Percentiles rank a stretch among this genome's conserved stretches.
Evolutionary conservation across 116 monocot species (phyloP).

Genomic region (Zostera marina): DNA sequence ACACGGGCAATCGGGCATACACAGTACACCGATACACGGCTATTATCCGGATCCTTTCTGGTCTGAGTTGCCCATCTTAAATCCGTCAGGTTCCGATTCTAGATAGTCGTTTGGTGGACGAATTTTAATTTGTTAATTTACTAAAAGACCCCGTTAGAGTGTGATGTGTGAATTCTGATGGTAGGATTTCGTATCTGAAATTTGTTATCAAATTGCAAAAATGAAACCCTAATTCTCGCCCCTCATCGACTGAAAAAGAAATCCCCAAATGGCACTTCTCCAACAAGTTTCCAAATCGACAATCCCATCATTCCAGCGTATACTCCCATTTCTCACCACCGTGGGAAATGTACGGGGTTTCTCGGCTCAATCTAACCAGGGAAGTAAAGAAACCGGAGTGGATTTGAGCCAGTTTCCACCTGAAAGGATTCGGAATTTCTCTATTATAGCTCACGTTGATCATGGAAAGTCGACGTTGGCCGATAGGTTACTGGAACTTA

Average conservation of each 20-base stretch:
- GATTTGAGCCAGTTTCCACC: slow-evolving; percentile 73
- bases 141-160: no score
- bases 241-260: slow-evolving; percentile 2
- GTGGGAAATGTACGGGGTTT: slow-evolving; percentile 4
- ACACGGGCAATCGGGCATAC: no score
- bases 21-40: no score
- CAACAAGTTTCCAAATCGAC: slow-evolving; percentile 2
- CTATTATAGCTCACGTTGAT: slow-evolving; percentile 94
- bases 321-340: not conserved
- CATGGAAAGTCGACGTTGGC: slow-evolving; percentile 97
- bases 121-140: no score
- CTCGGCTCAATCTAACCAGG: slow-evolving; percentile 33
- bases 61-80: no score
- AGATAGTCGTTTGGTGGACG: no score
- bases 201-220: no score
- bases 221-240: slow-evolving; percentile 3
- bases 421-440: slow-evolving; percentile 88
- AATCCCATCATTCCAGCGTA: not conserved
- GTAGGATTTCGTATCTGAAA: no score
- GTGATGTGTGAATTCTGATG: no score
- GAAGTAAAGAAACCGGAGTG: slow-evolving; percentile 12
- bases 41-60: no score
- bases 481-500: slow-evolving; percentile 84
- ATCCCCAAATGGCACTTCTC: slow-evolving; percentile 3
- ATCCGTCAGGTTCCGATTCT: no score